Conservation (phyloP, 371 early-diverging fungal species). For the Rhizopus stolonifer region DNA sequence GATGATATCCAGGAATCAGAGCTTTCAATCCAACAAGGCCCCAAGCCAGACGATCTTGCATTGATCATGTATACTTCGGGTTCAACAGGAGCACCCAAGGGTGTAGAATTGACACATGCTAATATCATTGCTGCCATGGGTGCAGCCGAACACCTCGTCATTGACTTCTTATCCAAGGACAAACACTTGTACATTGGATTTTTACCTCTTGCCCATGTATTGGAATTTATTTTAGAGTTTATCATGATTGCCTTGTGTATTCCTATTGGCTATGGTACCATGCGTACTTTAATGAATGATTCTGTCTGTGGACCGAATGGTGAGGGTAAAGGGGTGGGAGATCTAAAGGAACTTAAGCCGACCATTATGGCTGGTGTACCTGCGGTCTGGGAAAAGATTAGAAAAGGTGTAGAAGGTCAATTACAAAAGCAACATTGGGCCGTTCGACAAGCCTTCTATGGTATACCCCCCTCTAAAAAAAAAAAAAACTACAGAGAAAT, state of each 20-base stretch:
- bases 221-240: slow-evolving; percentile 74
- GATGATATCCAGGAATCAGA: slow-evolving; percentile 11
- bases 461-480: slow-evolving; percentile 22
- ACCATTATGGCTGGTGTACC: slow-evolving; percentile 91
- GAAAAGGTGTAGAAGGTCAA: slow-evolving; percentile 72
- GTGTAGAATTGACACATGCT: slow-evolving; percentile 63
- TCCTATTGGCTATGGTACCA: slow-evolving; percentile 80
- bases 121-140: slow-evolving; percentile 73
- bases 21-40: slow-evolving; percentile 13
- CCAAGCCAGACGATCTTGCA: slow-evolving; percentile 70
- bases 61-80: slow-evolving; percentile 88
- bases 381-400: slow-evolving; percentile 88
- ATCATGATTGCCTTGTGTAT: slow-evolving; percentile 48
- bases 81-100: slow-evolving; percentile 81
- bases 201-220: slow-evolving; percentile 90
- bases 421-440: slow-evolving; percentile 63
- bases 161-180: slow-evolving; percentile 35
- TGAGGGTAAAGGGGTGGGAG: slow-evolving; percentile 83
- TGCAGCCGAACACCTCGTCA: slow-evolving; percentile 46
- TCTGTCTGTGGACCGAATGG: slow-evolving; percentile 61
- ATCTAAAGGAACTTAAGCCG: slow-evolving; percentile 84
- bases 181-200: slow-evolving; percentile 76
- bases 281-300: slow-evolving; percentile 81
- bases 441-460: slow-evolving; percentile 52
- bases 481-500: background rate